Evolutionary conservation across 306 rosid genomes (phyloP).

Genomic region (Vigna radiata): DNA sequence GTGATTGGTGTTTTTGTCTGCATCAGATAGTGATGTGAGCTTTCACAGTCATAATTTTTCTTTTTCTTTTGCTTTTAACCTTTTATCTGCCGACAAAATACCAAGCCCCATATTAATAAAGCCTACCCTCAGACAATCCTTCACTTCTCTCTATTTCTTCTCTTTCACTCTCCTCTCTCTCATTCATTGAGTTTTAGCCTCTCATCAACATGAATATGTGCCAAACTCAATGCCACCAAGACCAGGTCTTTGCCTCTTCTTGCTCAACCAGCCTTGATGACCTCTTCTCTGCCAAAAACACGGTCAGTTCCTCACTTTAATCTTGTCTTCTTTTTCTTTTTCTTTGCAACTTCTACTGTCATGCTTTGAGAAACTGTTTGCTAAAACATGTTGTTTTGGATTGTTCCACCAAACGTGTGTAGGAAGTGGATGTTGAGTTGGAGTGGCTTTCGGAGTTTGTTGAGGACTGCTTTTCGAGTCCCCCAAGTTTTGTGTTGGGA

Average conservation of each 20-base stretch:
- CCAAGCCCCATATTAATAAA: conserved; percentile 52
- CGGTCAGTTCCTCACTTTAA: conserved; percentile 52
- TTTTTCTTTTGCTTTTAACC: conserved; percentile 48
- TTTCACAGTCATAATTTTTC: conserved; percentile 50
- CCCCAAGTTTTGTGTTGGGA: conserved; percentile 58
- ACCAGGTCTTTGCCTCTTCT: conserved; percentile 48
- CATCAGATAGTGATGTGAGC: conserved; percentile 55
- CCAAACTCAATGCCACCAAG: conserved; percentile 57
- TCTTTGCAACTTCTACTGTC: conserved; percentile 17
- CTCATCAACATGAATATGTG: conserved; percentile 55
- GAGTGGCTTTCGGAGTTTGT: conserved; percentile 81
- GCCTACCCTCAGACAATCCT: conserved; percentile 44
- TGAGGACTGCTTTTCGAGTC: conserved; percentile 75
- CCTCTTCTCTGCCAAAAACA: conserved; percentile 70
- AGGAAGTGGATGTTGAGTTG: conserved; percentile 75
- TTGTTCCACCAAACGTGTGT: conserved; percentile 9
- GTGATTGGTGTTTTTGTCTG: conserved; percentile 46
- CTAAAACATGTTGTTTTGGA: too few relatives aligned
- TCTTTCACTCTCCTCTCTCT: too few relatives aligned
- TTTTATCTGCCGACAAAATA: conserved; percentile 82
- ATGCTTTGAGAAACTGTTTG: too few relatives aligned
- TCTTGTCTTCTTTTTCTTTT: conserved; percentile 13
- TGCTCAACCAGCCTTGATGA: conserved; percentile 60
- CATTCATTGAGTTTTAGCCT: conserved; percentile 16
- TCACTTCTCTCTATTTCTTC: conserved; percentile 30